Base-by-base conservation (phyloP, 371 early-diverging fungal genomes). In the Lichtheimia ornata region DNA sequence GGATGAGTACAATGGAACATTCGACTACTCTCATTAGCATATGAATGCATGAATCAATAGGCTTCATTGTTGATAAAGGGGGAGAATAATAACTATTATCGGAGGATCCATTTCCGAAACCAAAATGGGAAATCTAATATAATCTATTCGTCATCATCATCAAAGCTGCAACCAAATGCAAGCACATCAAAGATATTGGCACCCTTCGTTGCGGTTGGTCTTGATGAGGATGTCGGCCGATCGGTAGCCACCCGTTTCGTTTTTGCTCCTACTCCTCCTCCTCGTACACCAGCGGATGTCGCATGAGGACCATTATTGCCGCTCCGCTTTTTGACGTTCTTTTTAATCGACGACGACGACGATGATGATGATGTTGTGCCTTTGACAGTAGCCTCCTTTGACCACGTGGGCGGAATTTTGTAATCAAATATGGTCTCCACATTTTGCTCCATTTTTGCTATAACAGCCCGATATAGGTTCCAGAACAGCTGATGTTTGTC, bases 81-180 rank as follows among this genome's bases (percentile, higher is more conserved):
- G 35, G 35, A 35, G 35, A 35, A 35, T 35, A 35, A 35, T 35
- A 35, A 35, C 35, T 35, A 35, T 35, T 22, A 22, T 2, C 35
- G 35, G 35, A 35, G 35, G 22, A 47, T 17, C 22, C 18, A 47
- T 22, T 47, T n/a, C 47, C 47, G 47, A 47, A 47, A 47, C 47
- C 11, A 35, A 35, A 17, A 17, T 47, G 47, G 47, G 2, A 22
- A 22, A 22, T 5, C 18, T 47, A 47, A 47, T 35, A 35, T 35
- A 35, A 47, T 47, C n/a, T 20, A 50, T 18, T 50, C 50, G 20
- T 52, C 24, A 41, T 56, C 43, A 25, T 56, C 74, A 56, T 74
- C 75, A 62, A 74, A 74, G 28, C 65, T 67, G 50, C 75, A 74
- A 9, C 75, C 75, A 64, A 74, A 74, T 20, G 72, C 71, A 11